A percentile compares a stretch with the other conserved stretches of the same genome.
phyloP scores from a whole-genome alignment of 306 rosid genomes.

The Trifolium pratense region DNA sequence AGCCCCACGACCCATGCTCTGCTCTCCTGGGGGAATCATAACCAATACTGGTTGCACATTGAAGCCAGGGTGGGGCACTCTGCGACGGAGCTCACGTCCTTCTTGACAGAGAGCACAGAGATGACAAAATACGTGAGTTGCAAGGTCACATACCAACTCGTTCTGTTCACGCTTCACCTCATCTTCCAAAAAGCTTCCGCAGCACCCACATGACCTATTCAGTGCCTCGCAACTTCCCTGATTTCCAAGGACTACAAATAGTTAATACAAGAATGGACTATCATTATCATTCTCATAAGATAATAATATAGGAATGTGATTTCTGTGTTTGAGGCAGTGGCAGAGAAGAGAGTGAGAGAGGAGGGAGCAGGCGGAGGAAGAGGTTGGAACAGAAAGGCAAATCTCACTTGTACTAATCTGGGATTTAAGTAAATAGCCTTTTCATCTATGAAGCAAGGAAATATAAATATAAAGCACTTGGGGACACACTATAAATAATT shows the following conservation, averaged over 20 bases:
- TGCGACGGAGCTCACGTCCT: slow-evolving; percentile 95
- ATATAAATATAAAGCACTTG: background rate
- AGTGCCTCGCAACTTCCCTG: slow-evolving; percentile 85
- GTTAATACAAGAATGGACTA: slow-evolving; percentile 16
- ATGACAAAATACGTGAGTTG: slow-evolving; percentile 88
- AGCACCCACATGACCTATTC: slow-evolving; percentile 85
- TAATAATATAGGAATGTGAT: background rate
- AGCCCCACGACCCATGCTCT: slow-evolving; percentile 79
- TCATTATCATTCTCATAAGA: slow-evolving; percentile 3
- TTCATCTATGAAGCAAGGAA: slow-evolving; percentile 26
- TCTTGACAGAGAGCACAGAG: slow-evolving; percentile 92
- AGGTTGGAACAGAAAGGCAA: slow-evolving; percentile 2
- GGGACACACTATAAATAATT: slow-evolving; percentile 5
- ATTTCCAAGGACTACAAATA: slow-evolving; percentile 36
- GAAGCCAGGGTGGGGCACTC: slow-evolving; percentile 87
- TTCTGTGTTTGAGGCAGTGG: background rate
- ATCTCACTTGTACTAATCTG: slow-evolving; percentile 10
- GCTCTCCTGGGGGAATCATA: slow-evolving; percentile 91
- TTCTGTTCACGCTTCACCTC: slow-evolving; percentile 78
- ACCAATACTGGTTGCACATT: slow-evolving; percentile 76
- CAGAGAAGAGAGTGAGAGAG: background rate
- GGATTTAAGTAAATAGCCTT: background rate
- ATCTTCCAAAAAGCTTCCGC: slow-evolving; percentile 69
- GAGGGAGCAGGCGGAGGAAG: no score
- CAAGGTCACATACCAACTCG: slow-evolving; percentile 77